A percentile compares a stretch with the other conserved stretches of the same genome.
Evolutionary conservation across 1,284 basidiomycete genomes (phyloP).

Genomic region (Irpex sp.): DNA sequence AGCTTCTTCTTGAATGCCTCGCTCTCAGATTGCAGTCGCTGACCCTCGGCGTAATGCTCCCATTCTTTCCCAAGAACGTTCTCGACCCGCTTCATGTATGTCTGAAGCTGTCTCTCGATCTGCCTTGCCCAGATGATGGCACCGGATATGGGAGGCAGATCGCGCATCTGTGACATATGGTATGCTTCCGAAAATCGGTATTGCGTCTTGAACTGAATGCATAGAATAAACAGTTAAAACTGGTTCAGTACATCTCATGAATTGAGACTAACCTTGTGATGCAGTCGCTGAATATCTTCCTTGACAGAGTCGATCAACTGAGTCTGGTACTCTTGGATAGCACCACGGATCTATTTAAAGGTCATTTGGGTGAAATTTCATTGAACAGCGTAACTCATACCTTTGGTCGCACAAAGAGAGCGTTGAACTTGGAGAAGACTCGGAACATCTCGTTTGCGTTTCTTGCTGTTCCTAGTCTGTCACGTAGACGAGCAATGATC

Average conservation of each 20-base stretch:
- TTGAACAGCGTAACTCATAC: slow-evolving; percentile 34
- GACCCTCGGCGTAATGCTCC: slow-evolving; percentile 99
- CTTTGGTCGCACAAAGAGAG: slow-evolving; percentile 97
- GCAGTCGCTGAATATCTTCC: slow-evolving; percentile 92
- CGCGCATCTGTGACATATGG: slow-evolving; percentile 98
- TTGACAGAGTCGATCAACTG: slow-evolving; percentile 97
- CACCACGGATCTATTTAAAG: slow-evolving; percentile 76
- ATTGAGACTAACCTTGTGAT: slow-evolving; percentile 69
- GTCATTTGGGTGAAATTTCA: neutral
- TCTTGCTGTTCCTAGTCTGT: slow-evolving; percentile 90
- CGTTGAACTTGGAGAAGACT: slow-evolving; percentile 98
- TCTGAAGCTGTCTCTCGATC: slow-evolving; percentile 93
- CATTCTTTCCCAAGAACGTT: slow-evolving; percentile 98
- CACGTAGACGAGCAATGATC: slow-evolving; percentile 91
- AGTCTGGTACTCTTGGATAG: slow-evolving; percentile 98
- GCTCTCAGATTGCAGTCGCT: slow-evolving; percentile 91
- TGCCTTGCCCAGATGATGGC: slow-evolving; percentile 99
- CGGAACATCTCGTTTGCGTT: slow-evolving; percentile 99
- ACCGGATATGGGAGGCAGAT: slow-evolving; percentile 94
- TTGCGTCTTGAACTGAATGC: slow-evolving; percentile 80
- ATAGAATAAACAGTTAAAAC: neutral
- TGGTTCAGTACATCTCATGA: neutral
- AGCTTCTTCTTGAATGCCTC: slow-evolving; percentile 94
- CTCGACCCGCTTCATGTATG: slow-evolving; percentile 99
- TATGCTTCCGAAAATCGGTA: slow-evolving; percentile 95